Base-by-base conservation (phyloP, 495 filamentous ascomycete genomes). In the Annulohypoxylon bovei region DNA sequence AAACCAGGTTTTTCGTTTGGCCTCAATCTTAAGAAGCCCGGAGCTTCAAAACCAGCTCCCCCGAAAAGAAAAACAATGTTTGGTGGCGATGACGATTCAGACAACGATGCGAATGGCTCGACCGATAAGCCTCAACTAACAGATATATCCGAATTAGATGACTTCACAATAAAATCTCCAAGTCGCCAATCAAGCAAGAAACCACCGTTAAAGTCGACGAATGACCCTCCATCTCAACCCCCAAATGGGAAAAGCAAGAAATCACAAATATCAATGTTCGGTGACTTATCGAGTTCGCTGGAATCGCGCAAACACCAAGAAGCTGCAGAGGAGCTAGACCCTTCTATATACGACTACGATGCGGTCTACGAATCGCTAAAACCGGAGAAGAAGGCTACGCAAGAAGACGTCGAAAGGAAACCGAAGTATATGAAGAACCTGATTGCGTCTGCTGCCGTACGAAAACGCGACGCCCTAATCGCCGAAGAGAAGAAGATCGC, bases 401-500 rank as follows among this genome's bases (percentile, higher is more conserved):
- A 81, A 11, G 73, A 81, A 23, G 75, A 80, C 12, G 58, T 55
- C 3, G 83, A 89, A 55, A 81, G 88, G 46, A 85, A 84, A 56
- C 93, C 94, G 0, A 91, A 91, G 65, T 98, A 98, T 77, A 98
- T 99, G 90, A 83, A 83, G 44, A 87, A 87, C 47, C 79, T 99
- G 23, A 80, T 97, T 20, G 88, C 89, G 11, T 92, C 93, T 1
- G 93, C 95, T 1, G 92, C 94, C 63, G 78, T 93, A 30, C 89
- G 96, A 30, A 97, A 98, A 79, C 91, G 93, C 25, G 95, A 98
- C 80, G 88, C 92, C 52, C 82, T 92, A 33, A 89, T 96, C 7
- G 95, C 95, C 12, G 90, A 93, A 68, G 95, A 99, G 77, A 92
- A 93, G 75, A 83, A 93, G 77, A 82, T 98, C 28, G 89, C 92